These are phyloP conservation scores for Mortierella sp. DNA, from an alignment of 371 early-diverging fungal species.

Conservation along the genomic window DNA sequence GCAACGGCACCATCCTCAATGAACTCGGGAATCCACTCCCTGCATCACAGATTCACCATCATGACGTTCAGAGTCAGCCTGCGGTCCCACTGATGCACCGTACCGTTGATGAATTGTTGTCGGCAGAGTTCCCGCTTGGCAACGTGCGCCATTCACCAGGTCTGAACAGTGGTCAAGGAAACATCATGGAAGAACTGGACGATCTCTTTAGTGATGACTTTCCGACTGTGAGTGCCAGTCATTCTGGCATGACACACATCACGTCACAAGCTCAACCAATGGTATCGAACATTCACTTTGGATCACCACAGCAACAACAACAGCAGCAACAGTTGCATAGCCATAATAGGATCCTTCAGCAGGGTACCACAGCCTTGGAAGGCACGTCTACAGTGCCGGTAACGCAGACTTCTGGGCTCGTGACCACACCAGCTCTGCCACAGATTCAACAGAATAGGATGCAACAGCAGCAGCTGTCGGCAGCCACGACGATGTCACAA, in stretches of 20 bases:
- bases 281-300: constrained; percentile 20
- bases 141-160: constrained; percentile 18
- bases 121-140: constrained; percentile 46
- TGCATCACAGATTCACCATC: constrained; percentile 9
- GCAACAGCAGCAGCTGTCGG: constrained; percentile 1
- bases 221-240: constrained; percentile 1
- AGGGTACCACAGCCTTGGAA: neutral
- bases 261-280: constrained; percentile 8
- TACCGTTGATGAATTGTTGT: constrained; percentile 40
- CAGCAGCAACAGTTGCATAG: constrained; percentile 17
- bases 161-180: constrained; percentile 31
- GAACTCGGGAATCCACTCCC: constrained; percentile 15
- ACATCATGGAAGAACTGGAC: constrained; percentile 49
- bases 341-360: constrained; percentile 19
- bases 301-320: constrained; percentile 18
- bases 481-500: constrained; percentile 1
- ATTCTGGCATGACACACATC: neutral
- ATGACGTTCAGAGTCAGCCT: constrained; percentile 21
- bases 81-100: constrained; percentile 39
- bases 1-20: constrained; percentile 1
- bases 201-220: constrained; percentile 50
- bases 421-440: neutral
- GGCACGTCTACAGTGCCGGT: constrained; percentile 3
- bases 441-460: constrained; percentile 11
- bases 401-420: constrained; percentile 1